Evolutionary conservation across 495 filamentous ascomycete species (phyloP).

Genomic region (Penicillium canariense): DNA sequence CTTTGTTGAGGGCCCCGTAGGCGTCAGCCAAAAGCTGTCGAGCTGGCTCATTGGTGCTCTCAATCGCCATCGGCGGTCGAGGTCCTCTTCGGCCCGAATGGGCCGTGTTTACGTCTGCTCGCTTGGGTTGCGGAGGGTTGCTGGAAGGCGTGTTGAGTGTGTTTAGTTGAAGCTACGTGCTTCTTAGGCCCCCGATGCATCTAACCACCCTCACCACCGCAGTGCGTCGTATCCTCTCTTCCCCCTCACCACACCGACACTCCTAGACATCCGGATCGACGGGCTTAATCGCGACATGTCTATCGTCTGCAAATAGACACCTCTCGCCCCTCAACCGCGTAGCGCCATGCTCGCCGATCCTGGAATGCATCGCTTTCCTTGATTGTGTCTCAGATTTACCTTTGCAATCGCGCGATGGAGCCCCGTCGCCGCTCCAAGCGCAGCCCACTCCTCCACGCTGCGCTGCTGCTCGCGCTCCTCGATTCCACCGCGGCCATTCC

Average conservation of each 20-base stretch:
- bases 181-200: neutral
- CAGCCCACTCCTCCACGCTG: constrained; percentile 16
- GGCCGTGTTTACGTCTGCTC: constrained; percentile 12
- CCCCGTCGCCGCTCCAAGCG: constrained; percentile 17
- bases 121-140: neutral
- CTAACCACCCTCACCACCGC: neutral
- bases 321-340: constrained; percentile 18
- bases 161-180: neutral
- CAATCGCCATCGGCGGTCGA: neutral
- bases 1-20: constrained; percentile 10
- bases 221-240: neutral
- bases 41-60: constrained; percentile 5
- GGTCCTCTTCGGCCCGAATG: constrained; percentile 1
- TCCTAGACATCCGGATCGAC: neutral
- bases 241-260: neutral
- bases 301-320: neutral
- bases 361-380: constrained; percentile 28
- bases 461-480: constrained; percentile 21
- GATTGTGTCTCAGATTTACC: constrained; percentile 29
- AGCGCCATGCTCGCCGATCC: constrained; percentile 30
- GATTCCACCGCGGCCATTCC: constrained; percentile 49
- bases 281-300: neutral
- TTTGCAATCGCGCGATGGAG: constrained; percentile 20
- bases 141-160: neutral
- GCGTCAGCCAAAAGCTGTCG: neutral